Base-by-base conservation (phyloP, 129 eudicot genomes). In the Flaveria bidentis region DNA sequence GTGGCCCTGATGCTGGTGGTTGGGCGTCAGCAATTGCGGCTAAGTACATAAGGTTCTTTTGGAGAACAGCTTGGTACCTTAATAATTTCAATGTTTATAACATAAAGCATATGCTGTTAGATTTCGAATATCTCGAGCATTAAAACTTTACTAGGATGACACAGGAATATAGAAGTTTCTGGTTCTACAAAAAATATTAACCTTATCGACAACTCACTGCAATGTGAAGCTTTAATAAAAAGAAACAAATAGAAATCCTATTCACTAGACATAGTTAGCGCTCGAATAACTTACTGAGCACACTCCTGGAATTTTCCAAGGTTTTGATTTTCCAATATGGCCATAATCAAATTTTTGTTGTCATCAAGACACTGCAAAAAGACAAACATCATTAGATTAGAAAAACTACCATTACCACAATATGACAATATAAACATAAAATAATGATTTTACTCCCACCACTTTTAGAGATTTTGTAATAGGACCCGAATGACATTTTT, bases 11-110 rank as follows among this genome's bases (percentile, higher is more conserved):
- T 51, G 86, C 81, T 39, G 87, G 96, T 73, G 93, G 94, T 81
- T 92, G 98, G 42, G 96, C 89, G 85, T 92, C 98, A 16, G 98
- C 98, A 75, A 92, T 84, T 57, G 96, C 98, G 51, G 96, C 96
- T 67, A 92, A 83, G 83, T 88, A 88, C 90, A 85, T 85, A 69
- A 92, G 73, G 81, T 92, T 92, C 82, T 90, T 90, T 81, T 92
- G 98, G 52, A 92, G 90, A 57, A 84, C 60, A 22, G 92, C 89
- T 68, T 92, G 95, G 72, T 86, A 88, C 87, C 98, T 93, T 77
- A 18, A 62, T 39, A 49, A 74, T 23, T 82, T 66, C 73, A 76
- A 65, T 45, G 36, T 68, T 72, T 9, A 72, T 3, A 13, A 68
- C 12, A 33, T 14, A 53, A 3, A n/a, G 46, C 75, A n/a, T 0